Percentiles rank a stretch among this genome's conserved stretches.
phyloP scores from a whole-genome alignment of 2,329 filamentous ascomycete genomes.

The Fusarium lyarnte region DNA sequence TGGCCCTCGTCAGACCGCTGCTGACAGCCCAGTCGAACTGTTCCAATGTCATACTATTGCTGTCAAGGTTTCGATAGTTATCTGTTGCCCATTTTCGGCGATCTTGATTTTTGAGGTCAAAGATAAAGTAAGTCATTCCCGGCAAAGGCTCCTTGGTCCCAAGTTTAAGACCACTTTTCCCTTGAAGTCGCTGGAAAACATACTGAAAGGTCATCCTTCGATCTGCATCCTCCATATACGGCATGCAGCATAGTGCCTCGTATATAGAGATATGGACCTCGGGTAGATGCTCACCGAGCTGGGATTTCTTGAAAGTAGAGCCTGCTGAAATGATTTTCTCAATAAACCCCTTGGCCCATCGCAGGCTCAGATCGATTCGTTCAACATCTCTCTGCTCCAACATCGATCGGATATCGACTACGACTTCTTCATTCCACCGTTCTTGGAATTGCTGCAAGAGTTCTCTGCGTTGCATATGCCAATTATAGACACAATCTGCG shows the following conservation, averaged over 20 bases:
- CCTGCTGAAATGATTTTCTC: constrained; percentile 60
- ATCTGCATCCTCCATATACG: constrained; percentile 71
- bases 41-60: constrained; percentile 68
- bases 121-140: constrained; percentile 86
- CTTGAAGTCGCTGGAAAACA: constrained; percentile 79
- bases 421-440: constrained; percentile 61
- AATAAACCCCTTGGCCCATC: constrained; percentile 65
- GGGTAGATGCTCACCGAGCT: constrained; percentile 59
- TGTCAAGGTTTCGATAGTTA: constrained; percentile 60
- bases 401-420: constrained; percentile 63
- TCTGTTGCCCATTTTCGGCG: constrained; percentile 52
- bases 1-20: constrained; percentile 73
- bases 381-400: constrained; percentile 69
- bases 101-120: constrained; percentile 69
- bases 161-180: constrained; percentile 80
- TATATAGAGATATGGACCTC: constrained; percentile 82
- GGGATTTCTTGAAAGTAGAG: constrained; percentile 57
- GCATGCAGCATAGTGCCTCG: constrained; percentile 85
- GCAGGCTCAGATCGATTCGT: constrained; percentile 68
- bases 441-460: constrained; percentile 71
- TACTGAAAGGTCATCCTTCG: constrained; percentile 74
- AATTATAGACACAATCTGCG: constrained; percentile 76
- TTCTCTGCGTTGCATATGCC: constrained; percentile 74
- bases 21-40: constrained; percentile 91
- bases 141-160: constrained; percentile 78